phyloP scores from a whole-genome alignment of 805 yeast genomes.

The Ogataea henricii region DNA sequence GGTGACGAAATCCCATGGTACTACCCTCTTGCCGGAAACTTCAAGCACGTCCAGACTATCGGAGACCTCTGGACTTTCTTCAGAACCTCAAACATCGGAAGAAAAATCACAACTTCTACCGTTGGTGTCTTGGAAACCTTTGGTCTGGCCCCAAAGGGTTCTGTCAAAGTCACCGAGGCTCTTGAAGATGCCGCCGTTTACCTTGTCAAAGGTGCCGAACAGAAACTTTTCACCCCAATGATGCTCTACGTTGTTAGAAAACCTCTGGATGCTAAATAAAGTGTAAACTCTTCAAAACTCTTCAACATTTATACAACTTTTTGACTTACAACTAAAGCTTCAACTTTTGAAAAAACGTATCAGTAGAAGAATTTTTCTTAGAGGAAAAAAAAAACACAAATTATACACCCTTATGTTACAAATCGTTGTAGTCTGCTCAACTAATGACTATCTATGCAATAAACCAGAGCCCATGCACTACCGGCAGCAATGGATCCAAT shows the following conservation, averaged over 20 bases:
- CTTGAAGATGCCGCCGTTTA: conserved; percentile 97
- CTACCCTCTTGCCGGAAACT: conserved; percentile 93
- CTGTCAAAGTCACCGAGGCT: conserved; percentile 85
- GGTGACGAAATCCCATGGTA: conserved; percentile 94
- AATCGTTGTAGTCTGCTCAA: background rate
- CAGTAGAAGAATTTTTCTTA: too few relatives aligned
- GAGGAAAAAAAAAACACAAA: conserved; percentile 7
- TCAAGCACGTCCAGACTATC: conserved; percentile 79
- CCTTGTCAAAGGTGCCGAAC: conserved; percentile 89
- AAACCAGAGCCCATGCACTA: conserved; percentile 92
- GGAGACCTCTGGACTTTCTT: conserved; percentile 79
- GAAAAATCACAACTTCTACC: conserved; percentile 77
- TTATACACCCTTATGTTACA: conserved; percentile 6
- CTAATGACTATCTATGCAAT: conserved; percentile 54
- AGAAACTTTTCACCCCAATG: conserved; percentile 95
- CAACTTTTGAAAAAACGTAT: too few relatives aligned
- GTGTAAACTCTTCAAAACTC: too few relatives aligned
- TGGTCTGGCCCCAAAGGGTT: conserved; percentile 92
- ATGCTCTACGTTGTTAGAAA: conserved; percentile 88
- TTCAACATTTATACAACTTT: too few relatives aligned
- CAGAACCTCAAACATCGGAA: conserved; percentile 87
- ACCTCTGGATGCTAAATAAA: conserved; percentile 48
- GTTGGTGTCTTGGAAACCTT: conserved; percentile 82
- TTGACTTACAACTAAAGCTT: too few relatives aligned
- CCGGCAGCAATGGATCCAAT: conserved; percentile 98